Conservation (phyloP, 1,284 basidiomycete genomes). For the Prillingera fragicola region DNA sequence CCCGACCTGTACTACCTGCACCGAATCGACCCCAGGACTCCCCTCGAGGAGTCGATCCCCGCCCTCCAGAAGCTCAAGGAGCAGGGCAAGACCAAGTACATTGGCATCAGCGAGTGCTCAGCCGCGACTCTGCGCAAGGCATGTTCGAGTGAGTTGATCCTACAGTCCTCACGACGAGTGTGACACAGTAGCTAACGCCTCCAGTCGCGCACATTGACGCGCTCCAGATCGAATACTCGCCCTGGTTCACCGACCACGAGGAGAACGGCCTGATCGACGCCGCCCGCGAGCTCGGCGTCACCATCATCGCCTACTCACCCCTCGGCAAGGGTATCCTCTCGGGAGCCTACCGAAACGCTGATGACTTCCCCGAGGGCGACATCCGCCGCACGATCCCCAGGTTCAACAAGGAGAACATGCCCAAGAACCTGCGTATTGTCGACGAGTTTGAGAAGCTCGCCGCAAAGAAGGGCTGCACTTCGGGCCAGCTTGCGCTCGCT, state of each 20-base stretch:
- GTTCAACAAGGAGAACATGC: slow-evolving; percentile 40
- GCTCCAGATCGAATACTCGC: slow-evolving; percentile 50
- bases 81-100: slow-evolving; percentile 45
- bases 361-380: slow-evolving; percentile 40
- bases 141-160: slow-evolving; percentile 40
- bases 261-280: slow-evolving; percentile 46
- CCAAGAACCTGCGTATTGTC: slow-evolving; percentile 40
- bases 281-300: slow-evolving; percentile 44
- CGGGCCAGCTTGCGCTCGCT: slow-evolving; percentile 48
- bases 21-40: slow-evolving; percentile 40
- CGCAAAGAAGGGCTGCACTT: slow-evolving; percentile 37
- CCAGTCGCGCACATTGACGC: slow-evolving; percentile 48
- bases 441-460: slow-evolving; percentile 34
- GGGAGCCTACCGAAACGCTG: slow-evolving; percentile 1
- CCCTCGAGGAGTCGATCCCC: slow-evolving; percentile 37
- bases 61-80: slow-evolving; percentile 45
- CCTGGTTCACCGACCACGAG: slow-evolving; percentile 48
- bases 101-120: slow-evolving; percentile 56
- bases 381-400: slow-evolving; percentile 37
- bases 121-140: slow-evolving; percentile 60
- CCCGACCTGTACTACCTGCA: slow-evolving; percentile 50
- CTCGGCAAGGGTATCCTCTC: slow-evolving; percentile 47
- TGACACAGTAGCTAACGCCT: neutral
- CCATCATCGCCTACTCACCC: slow-evolving; percentile 47
- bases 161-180: neutral